Evolutionary conservation across 192 early-diverging fungal species (phyloP).

Genomic region (Backusella westeae): DNA sequence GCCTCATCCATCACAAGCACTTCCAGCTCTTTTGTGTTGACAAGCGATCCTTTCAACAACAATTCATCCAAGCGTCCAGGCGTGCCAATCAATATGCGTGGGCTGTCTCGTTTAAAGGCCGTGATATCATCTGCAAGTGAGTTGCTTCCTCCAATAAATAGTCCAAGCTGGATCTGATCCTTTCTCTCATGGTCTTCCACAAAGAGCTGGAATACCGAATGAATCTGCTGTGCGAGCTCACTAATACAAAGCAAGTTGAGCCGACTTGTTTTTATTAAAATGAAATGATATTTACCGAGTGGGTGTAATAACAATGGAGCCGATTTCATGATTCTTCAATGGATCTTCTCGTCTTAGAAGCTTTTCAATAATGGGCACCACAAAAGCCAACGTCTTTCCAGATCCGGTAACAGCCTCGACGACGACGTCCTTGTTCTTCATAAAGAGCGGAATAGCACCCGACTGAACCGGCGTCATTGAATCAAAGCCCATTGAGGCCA

Average conservation of each 20-base stretch:
- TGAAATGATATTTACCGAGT: conserved; percentile 48
- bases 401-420: conserved; percentile 97
- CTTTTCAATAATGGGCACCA: conserved; percentile 91
- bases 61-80: conserved; percentile 89
- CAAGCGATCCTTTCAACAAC: conserved; percentile 44
- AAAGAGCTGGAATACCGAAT: conserved; percentile 66
- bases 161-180: conserved; percentile 42
- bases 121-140: conserved; percentile 62
- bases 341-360: conserved; percentile 58
- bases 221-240: conserved; percentile 89
- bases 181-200: conserved; percentile 42
- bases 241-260: conserved; percentile 22
- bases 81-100: conserved; percentile 87
- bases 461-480: conserved; percentile 96
- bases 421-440: conserved; percentile 93
- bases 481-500: conserved; percentile 69
- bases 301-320: conserved; percentile 85
- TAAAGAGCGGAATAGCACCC: conserved; percentile 85
- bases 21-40: conserved; percentile 80
- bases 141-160: conserved; percentile 74
- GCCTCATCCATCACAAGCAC: conserved; percentile 94
- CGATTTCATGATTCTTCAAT: conserved; percentile 74
- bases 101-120: conserved; percentile 59
- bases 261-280: not conserved
- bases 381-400: conserved; percentile 92